These are phyloP conservation scores for Lathyrus sativus DNA, from an alignment of 306 rosid species.

Conservation along the genomic window DNA sequence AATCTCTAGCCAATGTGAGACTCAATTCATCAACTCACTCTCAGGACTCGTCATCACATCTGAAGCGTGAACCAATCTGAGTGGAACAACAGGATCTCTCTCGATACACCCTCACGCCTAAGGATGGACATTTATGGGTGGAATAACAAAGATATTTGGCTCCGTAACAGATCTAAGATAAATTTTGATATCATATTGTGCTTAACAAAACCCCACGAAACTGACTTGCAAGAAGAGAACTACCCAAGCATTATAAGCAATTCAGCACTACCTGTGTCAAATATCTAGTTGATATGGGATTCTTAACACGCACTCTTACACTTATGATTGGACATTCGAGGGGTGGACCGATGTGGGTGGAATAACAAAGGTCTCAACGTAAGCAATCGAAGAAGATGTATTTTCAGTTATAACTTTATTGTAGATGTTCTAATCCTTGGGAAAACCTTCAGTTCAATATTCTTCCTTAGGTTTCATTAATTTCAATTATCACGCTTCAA, in stretches of 20 bases:
- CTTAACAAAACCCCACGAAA: neutral
- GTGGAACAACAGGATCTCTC: neutral
- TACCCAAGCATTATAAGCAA: neutral
- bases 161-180: neutral
- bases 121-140: neutral
- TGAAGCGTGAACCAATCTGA: neutral
- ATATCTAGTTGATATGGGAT: neutral
- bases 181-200: neutral
- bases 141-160: neutral
- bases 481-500: constrained; percentile 8
- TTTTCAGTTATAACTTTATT: neutral
- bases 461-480: neutral
- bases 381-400: neutral
- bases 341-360: neutral
- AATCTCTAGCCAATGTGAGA: neutral
- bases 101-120: neutral
- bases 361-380: neutral
- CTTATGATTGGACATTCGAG: neutral
- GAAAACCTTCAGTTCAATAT: neutral
- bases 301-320: neutral
- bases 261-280: neutral
- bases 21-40: neutral
- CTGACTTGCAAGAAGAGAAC: neutral
- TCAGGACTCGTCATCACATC: neutral
- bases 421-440: neutral